phyloP scores from a whole-genome alignment of 2,329 filamentous ascomycete species.

The Leptoxyphium fumago region DNA sequence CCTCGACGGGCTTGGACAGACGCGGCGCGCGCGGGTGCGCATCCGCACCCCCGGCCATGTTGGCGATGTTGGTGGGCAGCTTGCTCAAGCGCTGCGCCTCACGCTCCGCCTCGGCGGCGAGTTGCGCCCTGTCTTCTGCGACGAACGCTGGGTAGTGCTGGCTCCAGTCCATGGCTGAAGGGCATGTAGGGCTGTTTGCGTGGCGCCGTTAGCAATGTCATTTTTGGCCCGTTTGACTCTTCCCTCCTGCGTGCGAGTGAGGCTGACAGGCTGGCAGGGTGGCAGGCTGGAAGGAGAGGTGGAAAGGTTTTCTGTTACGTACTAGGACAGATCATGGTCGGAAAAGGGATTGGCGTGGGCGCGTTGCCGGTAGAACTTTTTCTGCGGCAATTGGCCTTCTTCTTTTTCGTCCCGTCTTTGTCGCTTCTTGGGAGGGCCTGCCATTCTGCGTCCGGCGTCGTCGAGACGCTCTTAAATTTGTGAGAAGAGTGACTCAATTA shows the following conservation, averaged over 20 bases:
- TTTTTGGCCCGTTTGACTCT: background rate
- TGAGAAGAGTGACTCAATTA: too few species aligned
- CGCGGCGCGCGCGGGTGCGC: background rate
- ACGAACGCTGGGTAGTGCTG: conserved; percentile 61
- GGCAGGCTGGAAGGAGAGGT: too few species aligned
- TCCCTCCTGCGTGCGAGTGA: background rate
- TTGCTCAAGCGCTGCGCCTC: background rate
- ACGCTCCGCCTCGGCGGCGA: background rate
- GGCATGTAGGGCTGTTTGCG: conserved; percentile 52
- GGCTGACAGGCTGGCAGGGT: too few species aligned
- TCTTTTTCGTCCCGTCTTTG: conserved; percentile 33
- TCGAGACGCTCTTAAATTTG: too few species aligned
- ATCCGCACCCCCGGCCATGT: too few species aligned
- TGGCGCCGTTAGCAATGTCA: background rate
- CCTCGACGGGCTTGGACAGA: conserved; percentile 59
- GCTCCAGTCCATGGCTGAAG: conserved; percentile 84
- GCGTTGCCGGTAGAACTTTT: conserved; percentile 91
- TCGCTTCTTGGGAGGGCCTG: conserved; percentile 23
- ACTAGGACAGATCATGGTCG: conserved; percentile 84
- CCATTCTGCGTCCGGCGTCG: conserved; percentile 10
- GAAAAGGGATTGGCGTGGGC: conserved; percentile 98
- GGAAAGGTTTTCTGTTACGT: conserved; percentile 23
- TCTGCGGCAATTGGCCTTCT: conserved; percentile 58
- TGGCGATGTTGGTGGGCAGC: background rate
- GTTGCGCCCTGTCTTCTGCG: conserved; percentile 23